Conservation (phyloP, 1,139 yeast species). For the Candida pseudoviswanathii region DNA sequence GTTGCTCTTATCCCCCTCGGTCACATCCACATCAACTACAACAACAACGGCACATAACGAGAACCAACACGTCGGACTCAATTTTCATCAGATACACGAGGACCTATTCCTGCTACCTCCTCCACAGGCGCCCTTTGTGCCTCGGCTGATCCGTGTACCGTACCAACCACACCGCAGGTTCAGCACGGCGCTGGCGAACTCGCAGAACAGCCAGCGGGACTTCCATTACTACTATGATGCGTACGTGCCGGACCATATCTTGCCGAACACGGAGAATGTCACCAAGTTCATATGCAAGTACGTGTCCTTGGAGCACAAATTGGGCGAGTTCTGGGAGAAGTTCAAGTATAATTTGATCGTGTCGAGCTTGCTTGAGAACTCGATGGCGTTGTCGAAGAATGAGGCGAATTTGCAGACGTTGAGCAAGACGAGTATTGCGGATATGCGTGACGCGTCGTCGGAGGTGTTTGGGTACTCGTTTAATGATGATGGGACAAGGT, state of each 20-base stretch:
- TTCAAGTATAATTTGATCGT: slow-evolving; percentile 44
- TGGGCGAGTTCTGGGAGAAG: slow-evolving; percentile 39
- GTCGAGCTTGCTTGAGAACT: slow-evolving; percentile 45
- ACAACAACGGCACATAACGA: slow-evolving; percentile 5
- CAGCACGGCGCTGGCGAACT: slow-evolving; percentile 1
- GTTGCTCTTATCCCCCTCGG: slow-evolving; percentile 18
- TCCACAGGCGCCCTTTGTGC: slow-evolving; percentile 8
- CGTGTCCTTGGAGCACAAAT: slow-evolving; percentile 22
- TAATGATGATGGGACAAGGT: slow-evolving; percentile 20
- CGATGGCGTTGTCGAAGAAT: slow-evolving; percentile 47
- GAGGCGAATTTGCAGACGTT: slow-evolving; percentile 32
- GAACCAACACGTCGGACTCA: not conserved
- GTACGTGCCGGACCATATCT: slow-evolving; percentile 8
- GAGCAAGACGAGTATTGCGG: not conserved
- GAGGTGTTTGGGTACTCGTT: slow-evolving; percentile 8
- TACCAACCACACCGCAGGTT: slow-evolving; percentile 1
- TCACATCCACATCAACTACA: slow-evolving; percentile 11
- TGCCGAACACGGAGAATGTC: slow-evolving; percentile 26
- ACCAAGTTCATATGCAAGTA: slow-evolving; percentile 31
- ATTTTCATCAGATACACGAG: not conserved
- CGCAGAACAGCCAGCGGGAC: not conserved
- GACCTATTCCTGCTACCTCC: slow-evolving; percentile 7
- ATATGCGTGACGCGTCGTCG: not conserved
- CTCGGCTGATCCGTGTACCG: not conserved
- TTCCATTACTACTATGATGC: slow-evolving; percentile 12